A percentile compares a stretch with the other conserved stretches of the same genome.
These are phyloP conservation scores for Nothopassalora personata DNA, from an alignment of 2,329 filamentous ascomycete genomes.

Conservation along the genomic window DNA sequence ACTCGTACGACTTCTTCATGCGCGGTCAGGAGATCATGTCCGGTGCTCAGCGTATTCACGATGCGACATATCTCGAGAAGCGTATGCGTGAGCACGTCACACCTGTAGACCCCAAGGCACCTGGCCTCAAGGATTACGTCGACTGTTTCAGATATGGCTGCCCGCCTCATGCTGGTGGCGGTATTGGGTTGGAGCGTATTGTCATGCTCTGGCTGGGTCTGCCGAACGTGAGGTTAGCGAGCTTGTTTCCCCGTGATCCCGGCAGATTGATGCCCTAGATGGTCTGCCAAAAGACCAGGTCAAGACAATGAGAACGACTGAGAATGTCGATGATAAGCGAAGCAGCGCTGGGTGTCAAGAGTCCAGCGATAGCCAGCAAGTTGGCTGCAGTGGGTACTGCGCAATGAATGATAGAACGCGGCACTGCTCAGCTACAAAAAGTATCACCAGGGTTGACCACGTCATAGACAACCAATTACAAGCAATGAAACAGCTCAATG, in stretches of 20 bases:
- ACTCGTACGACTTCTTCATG: constrained; percentile 68
- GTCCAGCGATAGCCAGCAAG: too few species aligned
- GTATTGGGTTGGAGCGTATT: constrained; percentile 61
- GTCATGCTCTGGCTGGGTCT: constrained; percentile 63
- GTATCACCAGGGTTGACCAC: too few species aligned
- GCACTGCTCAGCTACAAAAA: too few species aligned
- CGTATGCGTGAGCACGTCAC: constrained; percentile 55
- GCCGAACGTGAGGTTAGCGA: constrained; percentile 58
- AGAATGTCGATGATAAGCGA: too few species aligned
- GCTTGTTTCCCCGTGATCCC: constrained; percentile 60
- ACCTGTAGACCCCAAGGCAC: constrained; percentile 51
- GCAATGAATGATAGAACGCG: too few species aligned
- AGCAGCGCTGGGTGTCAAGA: too few species aligned
- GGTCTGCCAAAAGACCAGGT: not conserved
- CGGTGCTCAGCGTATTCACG: constrained; percentile 61
- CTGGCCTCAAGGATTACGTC: constrained; percentile 60
- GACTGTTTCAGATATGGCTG: constrained; percentile 60
- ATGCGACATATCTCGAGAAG: constrained; percentile 53
- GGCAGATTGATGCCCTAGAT: constrained; percentile 44
- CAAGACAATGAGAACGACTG: not conserved
- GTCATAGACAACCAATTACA: too few species aligned
- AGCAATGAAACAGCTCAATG: too few species aligned
- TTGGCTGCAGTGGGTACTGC: too few species aligned
- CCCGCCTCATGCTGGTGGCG: constrained; percentile 60
- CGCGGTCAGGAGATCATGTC: constrained; percentile 64